Base-by-base conservation (phyloP, 164 flowering plant genomes). In the Umbilicus rupestris region DNA sequence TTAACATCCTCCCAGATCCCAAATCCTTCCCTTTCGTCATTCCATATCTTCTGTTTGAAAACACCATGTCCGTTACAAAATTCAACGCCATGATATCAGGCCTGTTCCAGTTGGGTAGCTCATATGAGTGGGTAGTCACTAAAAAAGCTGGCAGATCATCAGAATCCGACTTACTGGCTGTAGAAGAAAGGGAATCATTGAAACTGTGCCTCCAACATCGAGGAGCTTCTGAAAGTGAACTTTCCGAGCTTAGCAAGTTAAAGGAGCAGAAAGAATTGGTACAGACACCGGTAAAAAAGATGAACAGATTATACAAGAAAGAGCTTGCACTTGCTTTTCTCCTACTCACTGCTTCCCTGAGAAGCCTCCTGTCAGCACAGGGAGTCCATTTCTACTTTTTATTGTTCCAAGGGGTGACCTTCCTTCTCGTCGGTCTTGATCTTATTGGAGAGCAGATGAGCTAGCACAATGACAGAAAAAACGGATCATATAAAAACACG, bases 51-150 rank as follows among this genome's bases (percentile, higher is more conserved):
- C 82, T 90, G 2, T 88, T 90, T 64, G 97, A 88, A 65, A 90
- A 90, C 83, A 88, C 97, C 58, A 90, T 90, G 94, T 90, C 97
- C 0, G 95, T 90, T 8, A 90, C 97, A 73, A 88, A 90, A 69
- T 90, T 90, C 87, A 87, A 88, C 69, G 96, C 94, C 11, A 87
- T 90, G 96, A 68, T 86, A 50, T 89, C 96, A 3, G 96, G 96
- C 2, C 69, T 89, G 16, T 87, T 90, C 83, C 87, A 88, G 66
- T 73, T 90, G 72, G 94, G 96, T 9, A 88, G 92, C 75, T 84
- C 97, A 1, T 90, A 90, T 57, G 97, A 90, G 72, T 90, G 94
- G 97, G 74, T 87, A 65, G 88, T 90, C 58, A 90, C 97, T 26
- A 90, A 90, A 69, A 90, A 90, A 64, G 80, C 89, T 0, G 97